Base-by-base conservation (phyloP, 2,329 filamentous ascomycete species). In the Fusarium sarcochroum region DNA sequence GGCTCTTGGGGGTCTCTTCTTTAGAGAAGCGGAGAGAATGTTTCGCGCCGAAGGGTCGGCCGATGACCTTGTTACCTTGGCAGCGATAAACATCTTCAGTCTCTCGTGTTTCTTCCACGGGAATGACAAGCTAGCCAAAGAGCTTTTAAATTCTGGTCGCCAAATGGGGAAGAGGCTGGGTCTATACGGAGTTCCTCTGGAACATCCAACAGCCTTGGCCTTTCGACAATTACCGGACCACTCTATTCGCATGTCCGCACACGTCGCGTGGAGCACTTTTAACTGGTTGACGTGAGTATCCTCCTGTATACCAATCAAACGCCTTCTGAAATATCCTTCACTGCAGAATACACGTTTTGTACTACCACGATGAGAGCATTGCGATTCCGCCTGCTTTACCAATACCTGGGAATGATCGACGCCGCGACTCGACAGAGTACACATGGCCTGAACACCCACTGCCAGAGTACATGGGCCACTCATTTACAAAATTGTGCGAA, bases 271-370 rank as follows among this genome's bases (percentile, higher is more conserved):
- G 56, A 3, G 56, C 7, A 57, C 41, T 7, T 59, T 47, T 7
- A 59, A 48, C 1, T 59, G 51, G 56, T 2, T 59, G 2, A 15
- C 51, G 56, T 58, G 17, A 58, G 56, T 58, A 20, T 23, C 27
- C 13, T 21, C 7, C 11, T 13, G 11, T 7, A 15, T 7, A 41
- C 8, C 4, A 3, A 7, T 15, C 20, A 14, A 41, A 21, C 13
- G 10, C n/a, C 20, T 20, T 21, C 38, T 18, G 14, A 21, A 23
- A 30, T 30, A 30, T 30, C 27, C 1, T 2, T 23, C 13, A 21
- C 15, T 7, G 17, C 6, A 58, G 56, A 15, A 58, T 47, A 1
- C 51, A 59, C 18, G 51, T 57, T 5, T 1, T 59, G 17, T 59
- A 34, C n/a, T 59, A 5, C 3, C 3, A 57, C 4, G 56, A 57